Evolutionary conservation across 2,329 filamentous ascomycete genomes (phyloP).

Genomic region (Dactylonectria macrodidyma): DNA sequence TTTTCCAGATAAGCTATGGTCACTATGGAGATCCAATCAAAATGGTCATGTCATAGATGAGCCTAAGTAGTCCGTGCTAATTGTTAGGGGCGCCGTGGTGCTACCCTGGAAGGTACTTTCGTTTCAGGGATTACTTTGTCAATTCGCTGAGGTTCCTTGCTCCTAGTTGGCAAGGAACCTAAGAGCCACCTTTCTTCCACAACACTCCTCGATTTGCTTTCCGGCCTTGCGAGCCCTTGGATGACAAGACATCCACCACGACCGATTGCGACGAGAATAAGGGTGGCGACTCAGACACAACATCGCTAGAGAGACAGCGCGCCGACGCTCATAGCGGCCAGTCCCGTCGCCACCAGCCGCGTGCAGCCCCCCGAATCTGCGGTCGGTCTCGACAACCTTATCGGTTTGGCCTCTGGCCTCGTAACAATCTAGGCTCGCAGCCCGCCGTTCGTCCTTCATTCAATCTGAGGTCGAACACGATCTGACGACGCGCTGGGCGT

Average conservation of each 20-base stretch:
- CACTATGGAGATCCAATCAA: conserved; percentile 39
- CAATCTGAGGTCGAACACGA: conserved; percentile 20
- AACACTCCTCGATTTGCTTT: conserved; percentile 21
- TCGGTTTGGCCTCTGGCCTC: conserved; percentile 16
- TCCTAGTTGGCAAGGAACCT: conserved; percentile 28
- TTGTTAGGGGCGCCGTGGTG: conserved; percentile 16
- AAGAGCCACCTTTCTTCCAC: conserved; percentile 41
- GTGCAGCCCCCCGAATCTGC: conserved; percentile 12
- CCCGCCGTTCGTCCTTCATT: conserved; percentile 4
- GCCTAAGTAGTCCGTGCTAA: conserved; percentile 23
- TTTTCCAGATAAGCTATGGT: conserved; percentile 17
- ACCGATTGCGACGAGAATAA: conserved; percentile 3
- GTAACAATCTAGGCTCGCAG: conserved; percentile 6
- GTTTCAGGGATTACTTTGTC: conserved; percentile 36
- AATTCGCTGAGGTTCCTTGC: conserved; percentile 37
- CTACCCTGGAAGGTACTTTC: conserved; percentile 39
- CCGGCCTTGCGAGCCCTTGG: conserved; percentile 8
- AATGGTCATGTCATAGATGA: conserved; percentile 12
- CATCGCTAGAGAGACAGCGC: background rate
- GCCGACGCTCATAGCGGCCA: conserved; percentile 8
- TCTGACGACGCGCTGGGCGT: conserved; percentile 38
- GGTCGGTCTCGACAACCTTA: conserved; percentile 21
- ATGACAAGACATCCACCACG: conserved; percentile 15
- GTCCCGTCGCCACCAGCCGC: conserved; percentile 6
- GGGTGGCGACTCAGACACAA: background rate